Percentiles rank a stretch among this genome's conserved stretches.
Conservation (phyloP, 352 stramenopile species). For the Globisporangium paroecandrum region DNA sequence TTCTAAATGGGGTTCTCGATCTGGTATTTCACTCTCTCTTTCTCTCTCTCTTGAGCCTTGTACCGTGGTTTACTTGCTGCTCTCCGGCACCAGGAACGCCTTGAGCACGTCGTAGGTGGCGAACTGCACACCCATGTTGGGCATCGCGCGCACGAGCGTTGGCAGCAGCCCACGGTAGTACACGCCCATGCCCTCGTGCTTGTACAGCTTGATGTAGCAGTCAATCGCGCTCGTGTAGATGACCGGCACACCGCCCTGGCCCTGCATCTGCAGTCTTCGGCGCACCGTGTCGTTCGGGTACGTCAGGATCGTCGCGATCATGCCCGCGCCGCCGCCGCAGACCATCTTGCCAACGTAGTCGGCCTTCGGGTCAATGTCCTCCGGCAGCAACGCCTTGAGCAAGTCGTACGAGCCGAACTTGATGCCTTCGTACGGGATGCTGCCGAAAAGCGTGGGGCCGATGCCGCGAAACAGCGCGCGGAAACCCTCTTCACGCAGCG, state of each 20-base stretch:
- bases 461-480: slow-evolving; percentile 68
- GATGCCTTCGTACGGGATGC: slow-evolving; percentile 78
- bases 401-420: slow-evolving; percentile 82
- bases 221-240: slow-evolving; percentile 74
- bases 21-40: neutral
- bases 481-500: slow-evolving; percentile 64
- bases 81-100: slow-evolving; percentile 24
- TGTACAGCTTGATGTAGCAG: slow-evolving; percentile 70
- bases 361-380: slow-evolving; percentile 55
- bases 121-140: slow-evolving; percentile 88
- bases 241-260: slow-evolving; percentile 46
- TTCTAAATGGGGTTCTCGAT: neutral
- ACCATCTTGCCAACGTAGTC: slow-evolving; percentile 68
- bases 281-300: slow-evolving; percentile 89
- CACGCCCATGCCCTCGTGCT: slow-evolving; percentile 57
- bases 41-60: neutral
- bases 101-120: slow-evolving; percentile 83
- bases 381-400: slow-evolving; percentile 46
- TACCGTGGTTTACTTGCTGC: slow-evolving; percentile 5
- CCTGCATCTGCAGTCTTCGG: slow-evolving; percentile 84
- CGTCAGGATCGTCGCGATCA: slow-evolving; percentile 83
- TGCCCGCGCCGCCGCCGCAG: slow-evolving; percentile 71
- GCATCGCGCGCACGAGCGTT: slow-evolving; percentile 80
- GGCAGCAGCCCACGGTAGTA: slow-evolving; percentile 77
- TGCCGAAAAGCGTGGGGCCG: slow-evolving; percentile 62